Percentiles rank a stretch among this genome's conserved stretches.
phyloP scores from a whole-genome alignment of 2,329 filamentous ascomycete genomes.

The Exophiala sideris region DNA sequence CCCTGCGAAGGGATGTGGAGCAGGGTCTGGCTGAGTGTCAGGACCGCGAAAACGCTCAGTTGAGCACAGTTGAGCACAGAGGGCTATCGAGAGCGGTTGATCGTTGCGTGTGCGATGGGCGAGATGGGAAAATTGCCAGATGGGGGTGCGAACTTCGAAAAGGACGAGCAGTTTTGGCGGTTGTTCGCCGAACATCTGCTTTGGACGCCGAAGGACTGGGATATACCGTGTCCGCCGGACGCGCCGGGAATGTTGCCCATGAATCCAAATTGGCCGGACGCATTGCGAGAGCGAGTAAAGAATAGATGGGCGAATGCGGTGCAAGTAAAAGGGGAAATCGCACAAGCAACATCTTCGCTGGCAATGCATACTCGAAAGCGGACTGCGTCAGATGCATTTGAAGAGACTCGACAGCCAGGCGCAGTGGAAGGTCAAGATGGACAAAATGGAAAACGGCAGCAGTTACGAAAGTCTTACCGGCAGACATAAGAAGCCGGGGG shows the following conservation, averaged over 20 bases:
- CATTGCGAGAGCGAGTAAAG: background rate
- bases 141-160: constrained; percentile 6
- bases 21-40: background rate
- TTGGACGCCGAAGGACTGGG: background rate
- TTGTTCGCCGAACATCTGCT: constrained; percentile 12
- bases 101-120: background rate
- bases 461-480: too few relatives aligned
- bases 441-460: background rate
- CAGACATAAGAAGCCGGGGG: too few relatives aligned
- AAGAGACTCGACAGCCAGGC: background rate
- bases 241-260: background rate
- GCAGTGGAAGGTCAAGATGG: background rate
- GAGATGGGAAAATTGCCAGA: background rate
- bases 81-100: background rate
- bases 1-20: background rate
- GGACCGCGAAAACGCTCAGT: background rate
- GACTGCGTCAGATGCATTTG: background rate
- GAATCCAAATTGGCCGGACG: constrained; percentile 1
- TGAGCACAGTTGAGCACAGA: background rate
- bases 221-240: constrained; percentile 6
- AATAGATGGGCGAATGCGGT: constrained; percentile 1
- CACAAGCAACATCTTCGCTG: background rate
- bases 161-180: constrained; percentile 3
- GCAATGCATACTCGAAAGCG: background rate
- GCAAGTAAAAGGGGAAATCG: background rate